Evolutionary conservation across 176 grass and related monocot species (phyloP).

Genomic region (Lolium multiflorum): DNA sequence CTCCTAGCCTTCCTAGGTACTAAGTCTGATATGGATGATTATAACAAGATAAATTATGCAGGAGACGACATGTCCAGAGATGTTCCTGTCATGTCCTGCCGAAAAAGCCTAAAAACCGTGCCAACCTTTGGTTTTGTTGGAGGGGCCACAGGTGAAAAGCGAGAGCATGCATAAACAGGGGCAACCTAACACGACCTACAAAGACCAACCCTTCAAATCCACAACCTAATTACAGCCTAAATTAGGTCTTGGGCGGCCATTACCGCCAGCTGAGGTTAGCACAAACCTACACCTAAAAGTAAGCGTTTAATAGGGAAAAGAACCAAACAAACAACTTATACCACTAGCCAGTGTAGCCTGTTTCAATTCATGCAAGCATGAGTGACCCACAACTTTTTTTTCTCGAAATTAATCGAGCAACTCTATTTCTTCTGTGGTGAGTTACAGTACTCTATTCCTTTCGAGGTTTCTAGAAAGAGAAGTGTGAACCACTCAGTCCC

Average conservation of each 20-base stretch:
- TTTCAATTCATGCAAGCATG: conserved; percentile 32
- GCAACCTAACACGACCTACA: conserved; percentile 62
- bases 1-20: neutral
- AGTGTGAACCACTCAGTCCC: conserved; percentile 7
- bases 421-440: neutral
- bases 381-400: neutral
- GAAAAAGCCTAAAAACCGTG: conserved; percentile 52
- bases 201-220: conserved; percentile 47
- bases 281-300: conserved; percentile 43
- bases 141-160: conserved; percentile 21
- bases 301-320: conserved; percentile 23
- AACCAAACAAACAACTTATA: conserved; percentile 8
- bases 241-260: conserved; percentile 60
- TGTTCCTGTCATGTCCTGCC: conserved; percentile 50
- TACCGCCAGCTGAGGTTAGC: conserved; percentile 48
- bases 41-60: conserved; percentile 28
- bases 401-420: neutral
- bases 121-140: conserved; percentile 36
- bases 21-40: conserved; percentile 10
- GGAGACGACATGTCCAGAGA: conserved; percentile 38
- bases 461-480: neutral
- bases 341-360: neutral
- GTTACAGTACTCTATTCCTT: neutral
- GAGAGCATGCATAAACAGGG: conserved; percentile 28
- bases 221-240: conserved; percentile 47